Conservation (phyloP, 2,329 filamentous ascomycete species). For the Aspergillus sp. region DNA sequence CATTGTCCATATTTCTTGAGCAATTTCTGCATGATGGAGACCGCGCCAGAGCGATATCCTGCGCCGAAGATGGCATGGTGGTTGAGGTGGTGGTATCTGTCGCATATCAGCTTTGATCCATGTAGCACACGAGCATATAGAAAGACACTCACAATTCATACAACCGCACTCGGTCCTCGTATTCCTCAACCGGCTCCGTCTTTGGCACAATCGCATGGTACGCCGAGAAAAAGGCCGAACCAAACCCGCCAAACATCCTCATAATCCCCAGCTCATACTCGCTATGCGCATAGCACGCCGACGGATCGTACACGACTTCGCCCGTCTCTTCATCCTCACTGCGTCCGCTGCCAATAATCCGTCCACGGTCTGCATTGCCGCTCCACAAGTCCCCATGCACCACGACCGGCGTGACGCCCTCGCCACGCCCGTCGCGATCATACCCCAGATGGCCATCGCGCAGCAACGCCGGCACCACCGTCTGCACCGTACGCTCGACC, state of each 20-base stretch:
- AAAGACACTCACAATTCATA: slow-evolving; percentile 71
- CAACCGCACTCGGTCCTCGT: slow-evolving; percentile 74
- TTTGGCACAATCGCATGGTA: slow-evolving; percentile 75
- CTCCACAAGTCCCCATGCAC: slow-evolving; percentile 94
- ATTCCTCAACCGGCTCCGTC: slow-evolving; percentile 77
- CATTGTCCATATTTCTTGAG: slow-evolving; percentile 66
- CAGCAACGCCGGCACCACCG: slow-evolving; percentile 74
- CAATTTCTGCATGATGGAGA: slow-evolving; percentile 75
- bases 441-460: slow-evolving; percentile 64
- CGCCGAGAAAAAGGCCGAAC: slow-evolving; percentile 67
- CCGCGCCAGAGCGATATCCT: slow-evolving; percentile 71
- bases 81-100: slow-evolving; percentile 84
- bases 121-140: neutral
- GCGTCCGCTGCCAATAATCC: slow-evolving; percentile 50
- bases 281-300: slow-evolving; percentile 77
- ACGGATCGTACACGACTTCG: slow-evolving; percentile 80
- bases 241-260: slow-evolving; percentile 94
- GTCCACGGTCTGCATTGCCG: slow-evolving; percentile 72
- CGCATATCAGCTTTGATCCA: slow-evolving; percentile 3
- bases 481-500: slow-evolving; percentile 62
- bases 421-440: slow-evolving; percentile 39
- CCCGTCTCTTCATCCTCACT: slow-evolving; percentile 53
- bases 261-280: slow-evolving; percentile 95
- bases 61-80: slow-evolving; percentile 83
- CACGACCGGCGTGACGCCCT: slow-evolving; percentile 70